Base-by-base conservation (phyloP, 345 rosid species). In the Carallia brachiata region DNA sequence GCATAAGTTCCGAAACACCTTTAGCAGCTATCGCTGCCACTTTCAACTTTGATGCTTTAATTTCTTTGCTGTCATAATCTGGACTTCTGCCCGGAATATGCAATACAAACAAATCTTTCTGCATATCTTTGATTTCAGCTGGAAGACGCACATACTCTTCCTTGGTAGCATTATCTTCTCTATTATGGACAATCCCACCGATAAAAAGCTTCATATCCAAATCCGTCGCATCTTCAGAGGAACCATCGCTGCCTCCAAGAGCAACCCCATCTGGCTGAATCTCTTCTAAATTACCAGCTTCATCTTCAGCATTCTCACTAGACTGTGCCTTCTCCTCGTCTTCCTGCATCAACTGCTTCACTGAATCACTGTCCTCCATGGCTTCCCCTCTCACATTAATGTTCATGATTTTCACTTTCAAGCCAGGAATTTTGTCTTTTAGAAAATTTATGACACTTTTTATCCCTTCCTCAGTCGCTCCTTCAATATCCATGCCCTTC, bases 391-490 rank as follows among this genome's bases (percentile, higher is more conserved):
- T 69, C 61, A 79, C 75, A 73, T 78, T 81, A 48, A 87, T 72
- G 65, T 94, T 86, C 92, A 83, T 85, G 65, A 88, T 84, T 84
- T 87, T 91, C 62, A 91, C 85, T 79, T 90, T 91, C 69, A 95
- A 67, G 73, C 95, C 99, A 13, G 99, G 97, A 79, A 95, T 95
- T 82, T 86, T 91, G 64, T 95, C 96, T 83, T 90, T 95, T 44
- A 95, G 90, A 84, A 87, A 95, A 52, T 91, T 90, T 61, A 95
- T 84, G 66, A 95, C 96, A 65, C 90, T 90, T 88, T 87, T 83
- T 73, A 95, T 91, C 78, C 96, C 96, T 78, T 90, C 97, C 82
- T 90, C 97, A 53, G 92, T 91, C 44, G 88, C 88, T 79, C 84
- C 96, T 73, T 89, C 95, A 59, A 80, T 71, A 79, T 84, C 81